Evolutionary conservation across 768 basidiomycete species (phyloP), one percentile per base, ranked within the genome.

Genomic region (Auricularia cornea): DNA sequence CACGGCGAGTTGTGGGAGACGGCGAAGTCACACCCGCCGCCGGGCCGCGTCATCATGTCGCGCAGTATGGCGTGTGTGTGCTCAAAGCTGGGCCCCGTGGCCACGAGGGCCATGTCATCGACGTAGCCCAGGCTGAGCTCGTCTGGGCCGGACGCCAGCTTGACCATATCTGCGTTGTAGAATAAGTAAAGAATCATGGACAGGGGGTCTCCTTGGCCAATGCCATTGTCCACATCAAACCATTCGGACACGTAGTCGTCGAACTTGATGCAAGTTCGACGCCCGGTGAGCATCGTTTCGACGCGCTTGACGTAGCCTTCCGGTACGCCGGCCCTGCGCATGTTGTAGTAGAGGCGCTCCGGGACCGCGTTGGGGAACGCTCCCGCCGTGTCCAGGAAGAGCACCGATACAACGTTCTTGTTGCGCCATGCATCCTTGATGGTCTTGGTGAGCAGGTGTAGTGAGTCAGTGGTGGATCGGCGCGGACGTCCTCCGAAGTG

Each of bases 391-490:
- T n/a, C n/a, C n/a, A n/a, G n/a, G n/a, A n/a, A n/a, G n/a, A n/a
- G n/a, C n/a, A n/a, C n/a, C 1, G 69, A 66, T 2, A 67, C 74
- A 0, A 72, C 72, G 35, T 71, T 62, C 0, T 64, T 59, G 30
- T 60, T 52, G 14, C 67, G 44, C 72, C 71, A 81, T 0, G 76
- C 73, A 1, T 72, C 68, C 54, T 79, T 75, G 32, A 81, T 70
- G 16, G 65, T 70, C 3, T 74, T 60, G 6, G 74, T 69, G 0
- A 80, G 65, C 2, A 72, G 62, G 54, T 75, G 72, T 2, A 75
- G 29, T 14, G 71, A 63, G 66, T 75, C 73, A 1, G n/a, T n/a
- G n/a, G n/a, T n/a, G n/a, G n/a, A n/a, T n/a, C n/a, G n/a, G n/a
- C n/a, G n/a, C n/a, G n/a, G 70, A 70, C 12, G 73, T 72, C 20